phyloP scores from a whole-genome alignment of 2,329 filamentous ascomycete species.

The Beauveria australis region DNA sequence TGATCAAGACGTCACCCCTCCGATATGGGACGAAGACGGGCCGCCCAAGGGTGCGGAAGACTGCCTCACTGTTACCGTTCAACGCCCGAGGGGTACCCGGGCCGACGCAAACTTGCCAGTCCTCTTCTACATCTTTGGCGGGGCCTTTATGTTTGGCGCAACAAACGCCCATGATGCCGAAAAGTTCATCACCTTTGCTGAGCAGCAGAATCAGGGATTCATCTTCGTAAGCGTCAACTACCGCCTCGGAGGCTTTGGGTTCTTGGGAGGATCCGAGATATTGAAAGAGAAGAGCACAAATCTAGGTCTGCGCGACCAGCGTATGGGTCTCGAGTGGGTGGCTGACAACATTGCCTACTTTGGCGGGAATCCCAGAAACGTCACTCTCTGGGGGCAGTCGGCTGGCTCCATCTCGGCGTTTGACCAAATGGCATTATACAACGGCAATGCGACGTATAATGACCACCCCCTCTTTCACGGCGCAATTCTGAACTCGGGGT shows the following conservation, averaged over 20 bases:
- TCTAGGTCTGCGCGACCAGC: slow-evolving; percentile 52
- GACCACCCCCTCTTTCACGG: slow-evolving; percentile 56
- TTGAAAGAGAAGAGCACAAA: slow-evolving; percentile 48
- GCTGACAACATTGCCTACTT: no score
- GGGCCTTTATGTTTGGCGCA: slow-evolving; percentile 33
- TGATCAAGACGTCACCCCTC: not conserved
- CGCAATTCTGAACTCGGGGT: no score
- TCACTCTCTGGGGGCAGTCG: no score
- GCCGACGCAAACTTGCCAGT: slow-evolving; percentile 41
- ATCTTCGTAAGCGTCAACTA: slow-evolving; percentile 60
- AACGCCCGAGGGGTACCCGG: slow-evolving; percentile 35
- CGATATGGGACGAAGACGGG: not conserved
- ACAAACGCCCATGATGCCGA: slow-evolving; percentile 30
- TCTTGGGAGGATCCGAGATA: slow-evolving; percentile 49
- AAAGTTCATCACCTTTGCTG: slow-evolving; percentile 24
- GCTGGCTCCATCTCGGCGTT: slow-evolving; percentile 28
- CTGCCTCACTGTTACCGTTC: slow-evolving; percentile 41
- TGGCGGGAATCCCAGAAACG: no score
- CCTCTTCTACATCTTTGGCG: slow-evolving; percentile 50
- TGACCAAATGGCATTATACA: slow-evolving; percentile 54
- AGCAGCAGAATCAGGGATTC: slow-evolving; percentile 43
- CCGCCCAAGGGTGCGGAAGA: slow-evolving; percentile 37
- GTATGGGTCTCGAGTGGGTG: slow-evolving; percentile 44
- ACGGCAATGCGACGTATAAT: slow-evolving; percentile 55
- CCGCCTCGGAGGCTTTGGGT: slow-evolving; percentile 53